A percentile compares a stretch with the other conserved stretches of the same genome.
Evolutionary conservation across 176 grass and related monocot species (phyloP).

Genomic region (Miscanthus lutarioriparius): DNA sequence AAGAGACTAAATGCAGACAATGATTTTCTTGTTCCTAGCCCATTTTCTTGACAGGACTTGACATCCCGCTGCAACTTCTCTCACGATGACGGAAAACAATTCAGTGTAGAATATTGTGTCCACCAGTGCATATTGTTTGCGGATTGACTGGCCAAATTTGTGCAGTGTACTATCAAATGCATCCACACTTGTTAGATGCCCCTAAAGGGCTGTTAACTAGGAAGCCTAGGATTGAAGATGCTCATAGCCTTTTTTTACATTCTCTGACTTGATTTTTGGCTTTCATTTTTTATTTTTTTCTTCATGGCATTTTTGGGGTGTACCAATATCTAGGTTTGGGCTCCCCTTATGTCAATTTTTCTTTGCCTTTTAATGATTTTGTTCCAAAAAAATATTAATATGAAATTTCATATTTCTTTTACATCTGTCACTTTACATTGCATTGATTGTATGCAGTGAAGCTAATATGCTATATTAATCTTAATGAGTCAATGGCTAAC

Average conservation of each 20-base stretch:
- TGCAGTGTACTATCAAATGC: background rate
- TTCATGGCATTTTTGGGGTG: background rate
- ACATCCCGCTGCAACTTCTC: background rate
- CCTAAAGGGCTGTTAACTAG: background rate
- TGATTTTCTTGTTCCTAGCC: background rate
- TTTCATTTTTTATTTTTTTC: background rate
- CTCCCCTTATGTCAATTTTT: background rate
- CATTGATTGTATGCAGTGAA: background rate
- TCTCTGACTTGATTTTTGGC: background rate
- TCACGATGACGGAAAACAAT: background rate
- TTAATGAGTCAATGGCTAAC: slow-evolving; percentile 8
- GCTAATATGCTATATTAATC: background rate
- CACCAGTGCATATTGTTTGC: background rate
- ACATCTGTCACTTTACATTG: background rate
- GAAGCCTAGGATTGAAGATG: background rate
- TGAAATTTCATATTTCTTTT: background rate
- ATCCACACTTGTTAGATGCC: background rate
- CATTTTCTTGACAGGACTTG: background rate
- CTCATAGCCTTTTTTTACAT: background rate
- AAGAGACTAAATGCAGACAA: background rate
- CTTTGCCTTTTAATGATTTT: background rate
- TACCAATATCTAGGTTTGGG: no score
- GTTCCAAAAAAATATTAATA: no score
- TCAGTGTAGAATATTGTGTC: background rate
- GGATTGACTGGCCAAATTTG: background rate